Evolutionary conservation across 305 asterid genomes (phyloP).

Genomic region (Fraxinus baroniana): DNA sequence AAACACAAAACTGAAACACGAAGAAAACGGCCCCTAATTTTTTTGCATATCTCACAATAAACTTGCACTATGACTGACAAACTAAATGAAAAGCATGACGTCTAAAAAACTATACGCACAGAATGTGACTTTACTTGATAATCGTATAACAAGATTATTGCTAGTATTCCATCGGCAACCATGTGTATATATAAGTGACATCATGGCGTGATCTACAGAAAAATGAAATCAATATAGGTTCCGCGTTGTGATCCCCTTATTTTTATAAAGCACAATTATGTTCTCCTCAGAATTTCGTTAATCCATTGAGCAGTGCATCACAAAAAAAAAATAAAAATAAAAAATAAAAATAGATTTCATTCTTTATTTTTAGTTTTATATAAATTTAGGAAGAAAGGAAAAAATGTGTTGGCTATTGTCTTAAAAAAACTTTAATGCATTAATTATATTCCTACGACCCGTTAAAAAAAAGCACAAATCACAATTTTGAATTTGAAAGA

Average conservation of each 20-base stretch:
- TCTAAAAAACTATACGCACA: background rate
- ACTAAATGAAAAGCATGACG: background rate
- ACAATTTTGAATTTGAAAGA: background rate
- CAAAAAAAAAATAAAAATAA: background rate
- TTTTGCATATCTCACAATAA: background rate
- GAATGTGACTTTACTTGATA: background rate
- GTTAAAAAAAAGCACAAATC: background rate
- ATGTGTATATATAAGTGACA: background rate
- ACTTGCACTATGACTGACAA: background rate
- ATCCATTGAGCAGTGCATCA: background rate
- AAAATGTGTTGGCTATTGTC: background rate
- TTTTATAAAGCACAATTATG: background rate
- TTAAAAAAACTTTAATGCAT: background rate
- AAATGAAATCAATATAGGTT: background rate
- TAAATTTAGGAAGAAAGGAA: background rate
- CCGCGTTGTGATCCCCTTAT: background rate
- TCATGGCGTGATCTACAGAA: background rate
- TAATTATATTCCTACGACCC: background rate
- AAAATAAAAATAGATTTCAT: background rate
- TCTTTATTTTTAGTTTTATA: background rate
- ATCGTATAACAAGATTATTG: background rate
- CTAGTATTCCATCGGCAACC: background rate
- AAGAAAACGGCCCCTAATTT: too few species aligned
- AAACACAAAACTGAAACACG: too few species aligned
- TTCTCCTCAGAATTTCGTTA: background rate